A percentile compares a stretch with the other conserved stretches of the same genome.
phyloP scores from a whole-genome alignment of 257 asterid genomes.

The Penstemon davidsonii region DNA sequence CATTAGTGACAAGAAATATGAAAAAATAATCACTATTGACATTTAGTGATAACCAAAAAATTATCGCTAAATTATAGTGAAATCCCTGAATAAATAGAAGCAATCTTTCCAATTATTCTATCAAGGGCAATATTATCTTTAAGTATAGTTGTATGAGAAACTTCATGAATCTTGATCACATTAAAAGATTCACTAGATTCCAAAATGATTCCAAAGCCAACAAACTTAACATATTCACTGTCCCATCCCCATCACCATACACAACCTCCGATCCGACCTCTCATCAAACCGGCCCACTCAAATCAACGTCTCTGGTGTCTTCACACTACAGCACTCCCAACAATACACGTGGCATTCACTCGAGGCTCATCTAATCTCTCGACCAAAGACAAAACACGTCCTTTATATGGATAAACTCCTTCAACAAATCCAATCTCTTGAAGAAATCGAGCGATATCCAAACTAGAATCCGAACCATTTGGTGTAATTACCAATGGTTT shows the following conservation, averaged over 20 bases:
- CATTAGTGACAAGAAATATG: too few species aligned
- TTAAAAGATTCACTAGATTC: constrained; percentile 47
- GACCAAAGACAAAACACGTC: constrained; percentile 62
- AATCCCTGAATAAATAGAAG: constrained; percentile 38
- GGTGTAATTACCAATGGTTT: constrained; percentile 44
- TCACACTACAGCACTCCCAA: constrained; percentile 51
- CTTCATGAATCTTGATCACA: constrained; percentile 55
- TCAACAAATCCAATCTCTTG: constrained; percentile 60
- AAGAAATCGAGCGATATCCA: constrained; percentile 50
- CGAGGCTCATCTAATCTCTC: constrained; percentile 32
- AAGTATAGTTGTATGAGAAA: constrained; percentile 57
- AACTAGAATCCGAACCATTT: constrained; percentile 40
- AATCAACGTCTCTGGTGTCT: constrained; percentile 55
- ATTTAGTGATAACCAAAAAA: too few species aligned
- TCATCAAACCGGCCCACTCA: constrained; percentile 57
- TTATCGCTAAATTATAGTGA: too few species aligned
- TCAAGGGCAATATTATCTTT: constrained; percentile 49
- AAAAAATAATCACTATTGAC: too few species aligned
- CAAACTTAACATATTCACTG: constrained; percentile 78
- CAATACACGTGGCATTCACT: constrained; percentile 61
- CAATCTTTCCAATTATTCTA: constrained; percentile 43
- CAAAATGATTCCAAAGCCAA: constrained; percentile 49
- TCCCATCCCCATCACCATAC: constrained; percentile 90
- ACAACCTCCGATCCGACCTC: constrained; percentile 47
- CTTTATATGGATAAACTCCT: constrained; percentile 55